Evolutionary conservation across 2,329 filamentous ascomycete genomes (phyloP).

Genomic region (Lizonia empirigonia): DNA sequence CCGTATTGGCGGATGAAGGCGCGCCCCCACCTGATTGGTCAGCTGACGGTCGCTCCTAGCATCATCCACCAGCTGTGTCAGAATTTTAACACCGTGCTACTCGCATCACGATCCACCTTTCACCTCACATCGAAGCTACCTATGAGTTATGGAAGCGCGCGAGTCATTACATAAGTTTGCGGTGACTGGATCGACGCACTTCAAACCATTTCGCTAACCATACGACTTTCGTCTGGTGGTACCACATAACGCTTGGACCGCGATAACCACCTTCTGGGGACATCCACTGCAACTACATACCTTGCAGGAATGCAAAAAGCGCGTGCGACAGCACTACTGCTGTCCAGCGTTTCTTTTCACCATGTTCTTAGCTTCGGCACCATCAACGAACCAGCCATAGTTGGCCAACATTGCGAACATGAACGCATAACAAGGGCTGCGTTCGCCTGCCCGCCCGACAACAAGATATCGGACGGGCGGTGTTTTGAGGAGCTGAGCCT

Average conservation of each 20-base stretch:
- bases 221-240: neutral
- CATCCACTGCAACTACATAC: neutral
- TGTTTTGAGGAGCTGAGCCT: slow-evolving; percentile 31
- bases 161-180: slow-evolving; percentile 3
- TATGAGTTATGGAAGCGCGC: slow-evolving; percentile 12
- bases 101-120: neutral
- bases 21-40: slow-evolving; percentile 6
- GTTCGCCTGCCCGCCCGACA: slow-evolving; percentile 22
- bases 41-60: neutral
- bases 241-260: slow-evolving; percentile 6
- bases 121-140: neutral
- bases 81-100: slow-evolving; percentile 4
- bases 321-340: slow-evolving; percentile 8
- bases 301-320: slow-evolving; percentile 12
- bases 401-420: slow-evolving; percentile 36
- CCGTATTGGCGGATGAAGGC: slow-evolving; percentile 1
- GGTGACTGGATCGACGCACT: slow-evolving; percentile 6
- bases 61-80: slow-evolving; percentile 16
- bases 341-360: neutral
- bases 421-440: slow-evolving; percentile 31
- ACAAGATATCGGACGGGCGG: slow-evolving; percentile 24
- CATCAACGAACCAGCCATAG: slow-evolving; percentile 28
- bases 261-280: neutral
- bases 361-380: slow-evolving; percentile 23
- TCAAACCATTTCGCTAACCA: slow-evolving; percentile 13